A percentile compares a stretch with the other conserved stretches of the same genome.
Evolutionary conservation across 2,329 filamentous ascomycete species (phyloP).

Genomic region (Fusarium caatingaense): DNA sequence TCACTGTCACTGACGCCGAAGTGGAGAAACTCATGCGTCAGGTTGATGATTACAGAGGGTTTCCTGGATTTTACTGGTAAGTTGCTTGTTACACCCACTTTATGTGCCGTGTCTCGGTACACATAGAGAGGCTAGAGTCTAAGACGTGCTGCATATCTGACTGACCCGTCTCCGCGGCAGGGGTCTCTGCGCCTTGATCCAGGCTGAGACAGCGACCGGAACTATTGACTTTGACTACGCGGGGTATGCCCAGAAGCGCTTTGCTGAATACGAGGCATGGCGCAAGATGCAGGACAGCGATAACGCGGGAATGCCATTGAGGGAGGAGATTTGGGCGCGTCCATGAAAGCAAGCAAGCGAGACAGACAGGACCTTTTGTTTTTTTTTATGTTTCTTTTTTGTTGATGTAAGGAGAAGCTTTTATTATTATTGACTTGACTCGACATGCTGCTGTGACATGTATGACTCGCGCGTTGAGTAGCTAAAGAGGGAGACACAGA

Average conservation of each 20-base stretch:
- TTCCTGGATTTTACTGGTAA: slow-evolving; percentile 43
- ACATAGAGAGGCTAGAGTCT: no score
- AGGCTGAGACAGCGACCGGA: slow-evolving; percentile 42
- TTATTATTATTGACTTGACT: not conserved
- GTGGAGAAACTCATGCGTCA: slow-evolving; percentile 32
- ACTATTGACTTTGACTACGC: slow-evolving; percentile 42
- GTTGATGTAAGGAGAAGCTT: no score
- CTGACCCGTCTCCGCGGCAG: slow-evolving; percentile 24
- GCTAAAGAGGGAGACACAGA: slow-evolving; percentile 22
- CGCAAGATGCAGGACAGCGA: slow-evolving; percentile 14
- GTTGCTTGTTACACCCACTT: not conserved
- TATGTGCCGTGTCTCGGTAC: no score
- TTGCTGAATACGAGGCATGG: slow-evolving; percentile 39
- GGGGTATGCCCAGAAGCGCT: slow-evolving; percentile 37
- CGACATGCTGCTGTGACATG: slow-evolving; percentile 1
- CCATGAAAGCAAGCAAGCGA: slow-evolving; percentile 4
- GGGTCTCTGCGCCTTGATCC: slow-evolving; percentile 42
- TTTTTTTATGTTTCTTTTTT: not conserved
- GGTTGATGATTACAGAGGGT: slow-evolving; percentile 38
- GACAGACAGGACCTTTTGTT: slow-evolving; percentile 2
- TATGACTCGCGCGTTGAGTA: slow-evolving; percentile 6
- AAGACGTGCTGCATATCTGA: not conserved
- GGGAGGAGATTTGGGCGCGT: slow-evolving; percentile 34
- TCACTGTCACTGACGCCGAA: slow-evolving; percentile 18
- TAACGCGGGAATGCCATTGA: not conserved